Evolutionary conservation across 2,329 filamentous ascomycete species (phyloP).

Genomic region (Nakataea oryzae): DNA sequence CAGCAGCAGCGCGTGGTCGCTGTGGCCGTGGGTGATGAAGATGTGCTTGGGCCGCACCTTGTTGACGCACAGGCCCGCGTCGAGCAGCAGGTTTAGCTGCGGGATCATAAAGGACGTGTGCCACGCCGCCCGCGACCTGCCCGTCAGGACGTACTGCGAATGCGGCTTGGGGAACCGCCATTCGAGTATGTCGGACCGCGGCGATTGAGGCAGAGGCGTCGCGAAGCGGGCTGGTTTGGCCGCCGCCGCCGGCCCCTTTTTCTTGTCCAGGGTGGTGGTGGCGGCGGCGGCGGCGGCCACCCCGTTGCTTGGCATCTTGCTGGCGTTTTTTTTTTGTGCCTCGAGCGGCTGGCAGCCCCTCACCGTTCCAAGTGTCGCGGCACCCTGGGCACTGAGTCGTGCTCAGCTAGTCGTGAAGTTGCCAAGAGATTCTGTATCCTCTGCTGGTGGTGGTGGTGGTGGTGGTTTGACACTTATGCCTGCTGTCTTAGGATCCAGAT

Average conservation of each 20-base stretch:
- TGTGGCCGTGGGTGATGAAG: slow-evolving; percentile 39
- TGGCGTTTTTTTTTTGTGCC: not conserved
- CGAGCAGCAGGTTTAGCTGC: slow-evolving; percentile 36
- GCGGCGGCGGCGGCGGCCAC: not conserved
- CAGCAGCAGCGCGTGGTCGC: slow-evolving; percentile 31
- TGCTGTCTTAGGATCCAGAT: no score
- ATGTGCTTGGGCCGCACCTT: slow-evolving; percentile 34
- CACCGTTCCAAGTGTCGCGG: not conserved
- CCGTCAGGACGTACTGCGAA: slow-evolving; percentile 29
- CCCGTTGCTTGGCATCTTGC: not conserved
- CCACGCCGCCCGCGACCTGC: slow-evolving; percentile 37
- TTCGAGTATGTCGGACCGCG: slow-evolving; percentile 31
- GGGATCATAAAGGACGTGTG: slow-evolving; percentile 40
- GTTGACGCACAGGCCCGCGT: slow-evolving; percentile 35
- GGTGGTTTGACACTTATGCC: no score
- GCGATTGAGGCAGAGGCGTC: slow-evolving; percentile 30
- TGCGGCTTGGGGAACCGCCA: slow-evolving; percentile 33
- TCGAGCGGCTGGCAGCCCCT: not conserved
- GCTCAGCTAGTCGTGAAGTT: no score
- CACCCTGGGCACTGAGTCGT: not conserved
- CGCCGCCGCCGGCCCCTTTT: not conserved
- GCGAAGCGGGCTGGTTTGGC: slow-evolving; percentile 20
- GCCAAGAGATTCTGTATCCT: no score
- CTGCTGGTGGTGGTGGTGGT: no score
- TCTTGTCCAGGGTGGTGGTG: not conserved